A percentile compares a stretch with the other conserved stretches of the same genome.
Conservation (phyloP, 208 protist genomes). For the Crithidia thermophila region DNA sequence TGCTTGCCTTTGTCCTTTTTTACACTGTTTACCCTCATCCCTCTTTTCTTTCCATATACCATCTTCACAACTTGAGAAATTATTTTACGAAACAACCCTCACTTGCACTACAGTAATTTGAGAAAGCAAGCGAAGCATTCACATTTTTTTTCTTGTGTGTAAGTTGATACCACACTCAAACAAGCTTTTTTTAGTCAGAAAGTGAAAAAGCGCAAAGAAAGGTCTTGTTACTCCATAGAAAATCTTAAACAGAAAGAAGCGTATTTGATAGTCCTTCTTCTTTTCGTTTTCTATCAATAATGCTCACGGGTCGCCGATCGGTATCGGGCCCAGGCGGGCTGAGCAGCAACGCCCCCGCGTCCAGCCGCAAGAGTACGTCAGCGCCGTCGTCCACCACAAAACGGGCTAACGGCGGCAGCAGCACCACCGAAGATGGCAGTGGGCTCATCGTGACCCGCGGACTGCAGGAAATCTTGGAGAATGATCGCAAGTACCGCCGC, state of each 20-base stretch:
- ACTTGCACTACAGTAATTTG: too few relatives aligned
- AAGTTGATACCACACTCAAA: too few relatives aligned
- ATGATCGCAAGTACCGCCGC: slow-evolving; percentile 41
- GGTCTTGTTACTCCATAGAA: too few relatives aligned
- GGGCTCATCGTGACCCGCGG: slow-evolving; percentile 72
- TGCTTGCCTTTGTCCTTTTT: too few relatives aligned
- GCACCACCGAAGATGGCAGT: slow-evolving; percentile 8
- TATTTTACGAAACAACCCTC: too few relatives aligned
- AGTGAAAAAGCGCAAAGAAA: too few relatives aligned
- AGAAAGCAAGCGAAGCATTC: too few relatives aligned
- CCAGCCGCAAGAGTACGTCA: slow-evolving; percentile 8
- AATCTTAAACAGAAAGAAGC: slow-evolving; percentile 4
- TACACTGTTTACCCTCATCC: too few relatives aligned
- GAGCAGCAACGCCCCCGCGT: slow-evolving; percentile 1
- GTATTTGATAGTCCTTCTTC: background rate
- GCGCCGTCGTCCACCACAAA: slow-evolving; percentile 10
- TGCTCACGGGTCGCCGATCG: slow-evolving; percentile 1
- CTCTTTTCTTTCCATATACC: too few relatives aligned
- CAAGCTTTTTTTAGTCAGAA: too few relatives aligned
- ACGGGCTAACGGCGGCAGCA: slow-evolving; percentile 1
- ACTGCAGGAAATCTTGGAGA: slow-evolving; percentile 71
- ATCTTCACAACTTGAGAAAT: too few relatives aligned
- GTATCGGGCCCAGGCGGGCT: background rate
- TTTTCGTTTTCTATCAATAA: background rate
- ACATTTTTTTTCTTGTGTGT: too few relatives aligned